Evolutionary conservation across 2,329 filamentous ascomycete genomes (phyloP).

Genomic region (Purpureocillium lavendulum): DNA sequence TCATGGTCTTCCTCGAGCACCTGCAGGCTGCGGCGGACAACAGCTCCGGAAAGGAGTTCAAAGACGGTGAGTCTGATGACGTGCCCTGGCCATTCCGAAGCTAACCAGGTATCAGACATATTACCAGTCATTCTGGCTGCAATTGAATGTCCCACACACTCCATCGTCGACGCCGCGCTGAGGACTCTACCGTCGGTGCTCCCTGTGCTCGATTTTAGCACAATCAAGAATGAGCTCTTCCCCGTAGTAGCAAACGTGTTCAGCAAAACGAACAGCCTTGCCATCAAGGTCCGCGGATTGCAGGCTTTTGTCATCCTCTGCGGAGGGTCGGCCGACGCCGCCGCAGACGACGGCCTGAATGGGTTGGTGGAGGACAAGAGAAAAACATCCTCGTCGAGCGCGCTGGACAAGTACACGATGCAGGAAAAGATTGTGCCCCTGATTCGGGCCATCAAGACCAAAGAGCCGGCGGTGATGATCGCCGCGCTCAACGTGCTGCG

Average conservation of each 20-base stretch:
- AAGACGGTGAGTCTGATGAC: constrained; percentile 58
- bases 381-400: constrained; percentile 61
- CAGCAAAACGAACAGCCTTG: constrained; percentile 83
- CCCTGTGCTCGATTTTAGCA: constrained; percentile 87
- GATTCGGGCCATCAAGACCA: constrained; percentile 89
- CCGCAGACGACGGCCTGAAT: constrained; percentile 54
- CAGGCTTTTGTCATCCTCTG: constrained; percentile 88
- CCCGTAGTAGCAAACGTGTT: constrained; percentile 87
- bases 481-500: constrained; percentile 77
- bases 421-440: constrained; percentile 94
- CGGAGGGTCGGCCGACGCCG: constrained; percentile 56
- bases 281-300: constrained; percentile 87
- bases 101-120: too few species aligned
- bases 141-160: constrained; percentile 82
- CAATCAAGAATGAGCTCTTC: constrained; percentile 94
- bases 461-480: constrained; percentile 96
- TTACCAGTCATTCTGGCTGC: constrained; percentile 77
- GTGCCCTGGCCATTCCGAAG: too few species aligned
- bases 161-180: constrained; percentile 78
- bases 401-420: constrained; percentile 94
- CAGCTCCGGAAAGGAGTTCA: constrained; percentile 85
- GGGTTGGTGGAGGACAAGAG: constrained; percentile 55
- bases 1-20: constrained; percentile 87
- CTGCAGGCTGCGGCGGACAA: constrained; percentile 69
- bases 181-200: constrained; percentile 72